Percentiles rank a stretch among this genome's conserved stretches.
Evolutionary conservation across 768 basidiomycete genomes (phyloP).

Genomic region (Boletus tylopilopsis): DNA sequence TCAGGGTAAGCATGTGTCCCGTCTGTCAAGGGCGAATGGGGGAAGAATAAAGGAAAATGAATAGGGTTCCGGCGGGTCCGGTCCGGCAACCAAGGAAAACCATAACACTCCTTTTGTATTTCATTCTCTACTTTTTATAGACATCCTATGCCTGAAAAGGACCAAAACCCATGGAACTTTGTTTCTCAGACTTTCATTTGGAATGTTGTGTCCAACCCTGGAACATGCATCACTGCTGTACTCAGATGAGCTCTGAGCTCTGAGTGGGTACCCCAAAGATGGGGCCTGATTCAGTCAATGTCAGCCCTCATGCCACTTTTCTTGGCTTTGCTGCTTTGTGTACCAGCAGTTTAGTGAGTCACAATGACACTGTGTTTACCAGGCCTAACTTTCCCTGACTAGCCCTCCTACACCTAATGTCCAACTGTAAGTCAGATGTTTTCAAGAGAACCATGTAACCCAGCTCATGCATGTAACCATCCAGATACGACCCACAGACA

Average conservation of each 20-base stretch:
- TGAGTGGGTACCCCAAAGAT: slow-evolving; percentile 21
- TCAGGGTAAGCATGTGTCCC: no score
- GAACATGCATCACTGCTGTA: no score
- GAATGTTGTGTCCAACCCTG: no score
- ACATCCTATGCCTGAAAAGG: no score
- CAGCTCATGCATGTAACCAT: neutral
- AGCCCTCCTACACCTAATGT: slow-evolving; percentile 61
- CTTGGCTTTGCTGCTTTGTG: slow-evolving; percentile 44
- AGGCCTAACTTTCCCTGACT: slow-evolving; percentile 3
- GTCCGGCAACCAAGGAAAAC: no score
- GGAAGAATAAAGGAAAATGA: no score
- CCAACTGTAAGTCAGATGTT: slow-evolving; percentile 40
- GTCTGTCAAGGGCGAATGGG: no score
- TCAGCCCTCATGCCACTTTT: slow-evolving; percentile 53
- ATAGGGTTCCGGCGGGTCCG: no score
- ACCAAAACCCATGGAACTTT: no score
- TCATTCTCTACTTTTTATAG: no score
- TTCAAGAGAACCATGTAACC: neutral
- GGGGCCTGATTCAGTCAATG: slow-evolving; percentile 61
- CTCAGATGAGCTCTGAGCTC: slow-evolving; percentile 12
- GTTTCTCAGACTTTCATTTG: no score
- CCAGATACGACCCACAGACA: slow-evolving; percentile 48
- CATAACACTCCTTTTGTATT: no score
- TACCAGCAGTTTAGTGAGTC: slow-evolving; percentile 47
- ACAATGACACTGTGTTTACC: neutral